Evolutionary conservation across 805 yeast genomes (phyloP), one percentile per base, ranked within the genome.

Genomic region (Ogataea ganodermae): DNA sequence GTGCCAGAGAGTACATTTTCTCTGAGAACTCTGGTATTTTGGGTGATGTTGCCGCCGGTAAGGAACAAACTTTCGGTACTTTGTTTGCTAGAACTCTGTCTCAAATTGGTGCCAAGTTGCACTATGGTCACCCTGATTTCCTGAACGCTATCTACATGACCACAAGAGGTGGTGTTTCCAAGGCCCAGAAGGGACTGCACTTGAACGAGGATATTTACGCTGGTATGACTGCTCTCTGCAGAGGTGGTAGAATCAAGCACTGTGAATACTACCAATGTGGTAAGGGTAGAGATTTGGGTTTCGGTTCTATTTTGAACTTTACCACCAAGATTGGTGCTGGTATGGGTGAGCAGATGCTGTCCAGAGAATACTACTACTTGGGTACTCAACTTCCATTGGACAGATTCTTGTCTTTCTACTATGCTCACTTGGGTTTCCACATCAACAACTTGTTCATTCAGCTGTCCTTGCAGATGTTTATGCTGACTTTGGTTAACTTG

Each of bases 41-140:
- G 45, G 95, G 94, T 73, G 95, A 86, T 72, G 86, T 86, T 63
- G 95, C 95, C 44, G 95, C 95, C 40, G 94, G 94, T 70, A 86
- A 86, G 66, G 95, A 86, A 73, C 95, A 86, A 70, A 86, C 94
- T 46, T 86, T 86, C 63, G 95, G 95, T 72, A 86, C 95, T 0
- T 71, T 86, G 58, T 86, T 85, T 61, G 88, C 94, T 10, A 79
- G 95, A 75, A 86, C 94, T 20, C 73, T 86, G 60, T 84, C 92
- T 52, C 89, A 84, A 71, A 79, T 86, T 65, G 94, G 94, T 63
- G 94, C 91, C 64, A 86, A 86, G 61, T 75, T 86, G 62, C 94
- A 86, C 74, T 86, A 86, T 71, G 95, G 95, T 67, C 94, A 86
- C 69, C 95, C 95, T 45, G 95, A 86, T 78, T 86, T 86, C 71